Percentiles rank a stretch among this genome's conserved stretches.
Evolutionary conservation across 2,329 filamentous ascomycete species (phyloP).

Genomic region (Malbranchea cinnamomea): DNA sequence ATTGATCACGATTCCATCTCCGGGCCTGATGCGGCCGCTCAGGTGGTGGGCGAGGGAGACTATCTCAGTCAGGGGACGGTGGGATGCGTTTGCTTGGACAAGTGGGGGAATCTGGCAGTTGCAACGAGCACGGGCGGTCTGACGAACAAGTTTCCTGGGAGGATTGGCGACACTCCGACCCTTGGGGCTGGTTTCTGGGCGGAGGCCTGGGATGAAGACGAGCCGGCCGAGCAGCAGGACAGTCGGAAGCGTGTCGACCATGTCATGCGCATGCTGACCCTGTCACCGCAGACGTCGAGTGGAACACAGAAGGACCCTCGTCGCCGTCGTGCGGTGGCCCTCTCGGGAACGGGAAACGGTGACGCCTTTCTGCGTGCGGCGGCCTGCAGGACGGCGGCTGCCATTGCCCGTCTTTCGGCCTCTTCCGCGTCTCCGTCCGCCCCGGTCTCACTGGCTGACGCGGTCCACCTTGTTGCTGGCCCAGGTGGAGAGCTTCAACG

Average conservation of each 20-base stretch:
- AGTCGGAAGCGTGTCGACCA: neutral
- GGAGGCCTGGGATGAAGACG: conserved; percentile 55
- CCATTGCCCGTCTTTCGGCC: conserved; percentile 56
- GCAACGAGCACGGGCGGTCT: conserved; percentile 58
- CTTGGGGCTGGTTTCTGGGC: conserved; percentile 82
- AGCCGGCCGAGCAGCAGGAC: neutral
- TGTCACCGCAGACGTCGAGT: neutral
- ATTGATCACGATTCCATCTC: conserved; percentile 4
- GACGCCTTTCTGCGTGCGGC: conserved; percentile 67
- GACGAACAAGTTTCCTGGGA: conserved; percentile 76
- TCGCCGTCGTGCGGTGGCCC: conserved; percentile 34
- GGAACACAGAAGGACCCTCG: no score
- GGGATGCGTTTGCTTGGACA: conserved; percentile 67
- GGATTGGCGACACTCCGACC: conserved; percentile 75
- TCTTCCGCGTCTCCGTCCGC: conserved; percentile 18
- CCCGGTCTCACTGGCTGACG: conserved; percentile 34
- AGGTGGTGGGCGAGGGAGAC: conserved; percentile 40
- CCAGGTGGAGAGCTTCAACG: conserved; percentile 56
- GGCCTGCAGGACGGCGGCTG: conserved; percentile 56
- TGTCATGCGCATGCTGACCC: neutral
- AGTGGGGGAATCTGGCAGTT: conserved; percentile 55
- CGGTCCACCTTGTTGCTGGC: conserved; percentile 53
- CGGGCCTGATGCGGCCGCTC: no score
- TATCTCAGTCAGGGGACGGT: conserved; percentile 65
- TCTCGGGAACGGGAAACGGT: conserved; percentile 76